These are phyloP conservation scores for Calonectria fujianensis DNA, from an alignment of 2,329 filamentous ascomycete species.

Conservation along the genomic window DNA sequence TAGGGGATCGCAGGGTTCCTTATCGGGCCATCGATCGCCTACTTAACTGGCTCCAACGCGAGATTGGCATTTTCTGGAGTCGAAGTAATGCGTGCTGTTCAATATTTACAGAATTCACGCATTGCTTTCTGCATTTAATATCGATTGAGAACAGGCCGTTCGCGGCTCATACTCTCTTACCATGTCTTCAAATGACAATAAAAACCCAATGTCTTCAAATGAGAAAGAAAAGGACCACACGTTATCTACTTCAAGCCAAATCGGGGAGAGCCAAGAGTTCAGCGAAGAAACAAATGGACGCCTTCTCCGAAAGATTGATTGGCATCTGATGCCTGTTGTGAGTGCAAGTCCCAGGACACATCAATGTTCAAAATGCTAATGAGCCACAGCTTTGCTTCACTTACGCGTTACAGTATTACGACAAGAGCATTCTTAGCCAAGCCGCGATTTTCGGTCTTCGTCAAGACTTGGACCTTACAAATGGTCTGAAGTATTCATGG, in stretches of 20 bases:
- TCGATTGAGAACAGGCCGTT: neutral
- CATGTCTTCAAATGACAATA: neutral
- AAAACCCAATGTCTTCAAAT: neutral
- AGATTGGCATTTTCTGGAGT: neutral
- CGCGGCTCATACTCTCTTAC: neutral
- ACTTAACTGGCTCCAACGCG: neutral
- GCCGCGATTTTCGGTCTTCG: constrained; percentile 58
- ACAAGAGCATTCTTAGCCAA: constrained; percentile 52
- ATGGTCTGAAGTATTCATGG: constrained; percentile 55
- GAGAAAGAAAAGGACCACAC: neutral
- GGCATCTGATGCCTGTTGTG: constrained; percentile 51
- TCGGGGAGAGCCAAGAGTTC: constrained; percentile 32
- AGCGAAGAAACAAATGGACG: constrained; percentile 37
- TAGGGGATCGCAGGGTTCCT: neutral
- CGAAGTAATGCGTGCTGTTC: neutral
- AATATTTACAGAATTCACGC: neutral
- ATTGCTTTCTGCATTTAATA: neutral
- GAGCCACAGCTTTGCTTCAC: constrained; percentile 52
- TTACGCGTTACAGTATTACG: constrained; percentile 58
- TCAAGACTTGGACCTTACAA: constrained; percentile 53
- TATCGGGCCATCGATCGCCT: neutral
- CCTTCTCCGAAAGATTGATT: constrained; percentile 47
- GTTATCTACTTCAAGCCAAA: neutral
- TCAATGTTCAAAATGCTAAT: constrained; percentile 2
- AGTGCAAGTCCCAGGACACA: neutral